Conservation (phyloP, 257 asterid species). For the Fraxinus pennsylvanica region DNA sequence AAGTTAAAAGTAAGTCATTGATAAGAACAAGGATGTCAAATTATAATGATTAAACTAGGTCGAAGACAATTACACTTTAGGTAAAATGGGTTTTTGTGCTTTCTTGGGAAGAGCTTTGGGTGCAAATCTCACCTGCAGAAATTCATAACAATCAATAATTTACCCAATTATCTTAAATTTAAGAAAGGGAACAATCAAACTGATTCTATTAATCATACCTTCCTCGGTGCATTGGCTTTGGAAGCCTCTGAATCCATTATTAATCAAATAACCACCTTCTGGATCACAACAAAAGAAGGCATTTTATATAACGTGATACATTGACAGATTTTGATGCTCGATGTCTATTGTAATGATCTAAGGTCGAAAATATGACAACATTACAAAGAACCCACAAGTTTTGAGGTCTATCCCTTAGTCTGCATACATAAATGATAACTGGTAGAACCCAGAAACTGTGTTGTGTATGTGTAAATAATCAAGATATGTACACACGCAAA, state of each 20-base stretch:
- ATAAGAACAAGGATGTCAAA: neutral
- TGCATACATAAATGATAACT: neutral
- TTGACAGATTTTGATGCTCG: no score
- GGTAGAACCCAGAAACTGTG: neutral
- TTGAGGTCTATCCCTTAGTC: neutral
- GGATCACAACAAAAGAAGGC: neutral
- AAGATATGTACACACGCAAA: neutral
- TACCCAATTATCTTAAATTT: neutral
- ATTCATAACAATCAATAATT: neutral
- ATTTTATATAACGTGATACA: no score
- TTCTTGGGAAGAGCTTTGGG: slow-evolving; percentile 81
- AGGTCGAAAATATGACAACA: neutral
- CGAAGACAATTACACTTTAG: slow-evolving; percentile 56
- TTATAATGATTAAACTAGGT: neutral
- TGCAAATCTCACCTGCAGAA: slow-evolving; percentile 58
- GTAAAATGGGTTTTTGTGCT: slow-evolving; percentile 44
- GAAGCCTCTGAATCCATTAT: slow-evolving; percentile 30
- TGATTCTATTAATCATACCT: slow-evolving; percentile 27
- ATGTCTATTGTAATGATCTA: no score
- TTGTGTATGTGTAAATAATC: neutral
- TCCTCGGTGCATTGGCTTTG: slow-evolving; percentile 28
- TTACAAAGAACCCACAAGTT: neutral
- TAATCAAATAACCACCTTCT: neutral
- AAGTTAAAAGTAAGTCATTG: neutral
- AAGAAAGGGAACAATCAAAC: neutral